These are phyloP conservation scores for Vitis rupestris DNA, from an alignment of 164 flowering plant species.

Conservation along the genomic window DNA sequence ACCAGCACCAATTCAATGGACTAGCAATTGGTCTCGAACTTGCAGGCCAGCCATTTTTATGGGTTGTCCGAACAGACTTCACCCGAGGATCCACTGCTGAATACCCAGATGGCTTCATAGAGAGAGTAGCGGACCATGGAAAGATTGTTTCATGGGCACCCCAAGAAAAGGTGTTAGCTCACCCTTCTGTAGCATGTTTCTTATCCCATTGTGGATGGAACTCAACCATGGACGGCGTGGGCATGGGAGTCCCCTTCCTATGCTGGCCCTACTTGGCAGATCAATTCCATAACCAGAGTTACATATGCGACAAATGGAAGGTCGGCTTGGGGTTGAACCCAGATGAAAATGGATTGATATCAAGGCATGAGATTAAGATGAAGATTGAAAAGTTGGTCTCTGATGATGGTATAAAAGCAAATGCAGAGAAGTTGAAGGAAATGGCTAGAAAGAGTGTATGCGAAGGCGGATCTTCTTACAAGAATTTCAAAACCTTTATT, in stretches of 20 bases:
- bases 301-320: conserved; percentile 23
- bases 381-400: conserved; percentile 9
- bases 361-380: conserved; percentile 19
- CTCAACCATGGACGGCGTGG: not conserved
- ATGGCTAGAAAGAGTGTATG: no score
- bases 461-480: no score
- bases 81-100: not conserved
- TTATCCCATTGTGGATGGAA: conserved; percentile 4
- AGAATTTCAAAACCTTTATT: no score
- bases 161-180: conserved; percentile 5
- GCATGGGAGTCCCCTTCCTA: conserved; percentile 22
- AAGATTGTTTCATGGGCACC: conserved; percentile 11
- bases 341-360: conserved; percentile 22
- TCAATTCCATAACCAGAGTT: conserved; percentile 18
- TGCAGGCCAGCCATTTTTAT: conserved; percentile 2
- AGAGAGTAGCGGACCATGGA: conserved; percentile 8
- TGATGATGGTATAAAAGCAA: no score
- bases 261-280: conserved; percentile 31
- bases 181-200: conserved; percentile 8
- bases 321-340: conserved; percentile 21
- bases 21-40: conserved; percentile 5
- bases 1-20: not conserved
- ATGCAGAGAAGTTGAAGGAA: no score
- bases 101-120: not conserved
- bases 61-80: conserved; percentile 4